Conservation (phyloP, 2,329 filamentous ascomycete species). For the Knufia fluminis region DNA sequence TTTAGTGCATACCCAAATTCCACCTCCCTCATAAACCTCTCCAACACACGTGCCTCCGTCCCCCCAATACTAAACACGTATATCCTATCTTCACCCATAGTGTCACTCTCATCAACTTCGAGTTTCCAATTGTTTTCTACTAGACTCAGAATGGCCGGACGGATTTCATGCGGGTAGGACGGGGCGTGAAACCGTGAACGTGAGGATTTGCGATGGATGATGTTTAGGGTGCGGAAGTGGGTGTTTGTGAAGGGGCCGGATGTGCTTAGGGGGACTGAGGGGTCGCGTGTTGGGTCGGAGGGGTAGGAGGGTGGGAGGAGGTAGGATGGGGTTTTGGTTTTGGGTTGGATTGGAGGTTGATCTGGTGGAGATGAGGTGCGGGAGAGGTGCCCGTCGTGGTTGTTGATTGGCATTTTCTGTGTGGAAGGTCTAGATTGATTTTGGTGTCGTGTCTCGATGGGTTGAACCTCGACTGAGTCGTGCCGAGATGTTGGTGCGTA, state of each 20-base stretch:
- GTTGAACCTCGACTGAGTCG: not conserved
- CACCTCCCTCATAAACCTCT: constrained; percentile 25
- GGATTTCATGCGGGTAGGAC: constrained; percentile 10
- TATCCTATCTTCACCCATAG: constrained; percentile 9
- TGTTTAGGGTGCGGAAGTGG: constrained; percentile 23
- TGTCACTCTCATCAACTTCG: constrained; percentile 46
- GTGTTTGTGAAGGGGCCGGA: constrained; percentile 20
- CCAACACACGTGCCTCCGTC: constrained; percentile 18
- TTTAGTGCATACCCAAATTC: constrained; percentile 13
- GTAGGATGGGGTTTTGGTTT: constrained; percentile 16
- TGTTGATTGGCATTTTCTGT: not conserved
- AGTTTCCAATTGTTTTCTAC: constrained; percentile 62
- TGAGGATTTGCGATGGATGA: constrained; percentile 22
- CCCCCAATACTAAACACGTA: constrained; percentile 17
- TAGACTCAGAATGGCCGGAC: constrained; percentile 13
- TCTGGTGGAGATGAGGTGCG: not conserved
- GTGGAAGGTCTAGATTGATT: not conserved
- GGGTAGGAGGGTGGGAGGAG: constrained; percentile 22
- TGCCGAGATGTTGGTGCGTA: constrained; percentile 8
- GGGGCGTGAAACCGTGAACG: constrained; percentile 20
- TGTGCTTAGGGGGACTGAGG: constrained; percentile 12
- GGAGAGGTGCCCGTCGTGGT: not conserved
- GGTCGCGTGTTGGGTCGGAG: constrained; percentile 15
- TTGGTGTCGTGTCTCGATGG: not conserved
- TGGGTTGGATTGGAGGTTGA: not conserved